Evolutionary conservation across 169 alveolate genomes (phyloP), one percentile per base, ranked within the genome.

Genomic region (Plasmodium relictum): DNA sequence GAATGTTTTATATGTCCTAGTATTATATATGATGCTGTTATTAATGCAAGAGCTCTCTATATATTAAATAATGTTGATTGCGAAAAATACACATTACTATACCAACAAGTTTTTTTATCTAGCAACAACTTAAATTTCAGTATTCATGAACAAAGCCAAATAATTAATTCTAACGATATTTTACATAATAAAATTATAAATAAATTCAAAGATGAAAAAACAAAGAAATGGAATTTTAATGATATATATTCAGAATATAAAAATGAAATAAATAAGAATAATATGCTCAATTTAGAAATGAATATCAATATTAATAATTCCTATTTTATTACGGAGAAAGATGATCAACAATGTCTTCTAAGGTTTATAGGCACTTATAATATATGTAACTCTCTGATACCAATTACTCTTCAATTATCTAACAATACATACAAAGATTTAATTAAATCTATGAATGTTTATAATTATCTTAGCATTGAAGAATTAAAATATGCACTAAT

Each of bases 401-500:
- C 91, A 4, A 83, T 69, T 9, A 83, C 91, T 0, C 41, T 83
- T 3, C 91, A 83, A 45, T 41, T 83, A 6, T 83, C 91, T 1
- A 83, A 83, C 16, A 83, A 83, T 41, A 69, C 91, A 0, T 83
- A 83, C 26, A 73, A 66, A 48, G 86, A 83, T 5, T 31, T 83
- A 39, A 72, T 70, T 0, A 83, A 83, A 69, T 83, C 74, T 6
- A 83, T 83, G 91, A 83, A 83, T 58, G 91, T 83, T 8, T 83
- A 83, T 20, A 83, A 83, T 16, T 83, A 69, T 45, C 22, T 83
- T 3, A 83, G 86, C 62, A 74, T 92, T 9, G 92, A 92, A 70
- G 95, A 94, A 6, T 59, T 94, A 18, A 94, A 92, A 44, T 92
- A 94, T 73, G 92, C 91, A 50, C 88, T 94, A 22, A 69, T 94